Base-by-base conservation (phyloP, 1,284 basidiomycete species). In the Phylloporus sp. region DNA sequence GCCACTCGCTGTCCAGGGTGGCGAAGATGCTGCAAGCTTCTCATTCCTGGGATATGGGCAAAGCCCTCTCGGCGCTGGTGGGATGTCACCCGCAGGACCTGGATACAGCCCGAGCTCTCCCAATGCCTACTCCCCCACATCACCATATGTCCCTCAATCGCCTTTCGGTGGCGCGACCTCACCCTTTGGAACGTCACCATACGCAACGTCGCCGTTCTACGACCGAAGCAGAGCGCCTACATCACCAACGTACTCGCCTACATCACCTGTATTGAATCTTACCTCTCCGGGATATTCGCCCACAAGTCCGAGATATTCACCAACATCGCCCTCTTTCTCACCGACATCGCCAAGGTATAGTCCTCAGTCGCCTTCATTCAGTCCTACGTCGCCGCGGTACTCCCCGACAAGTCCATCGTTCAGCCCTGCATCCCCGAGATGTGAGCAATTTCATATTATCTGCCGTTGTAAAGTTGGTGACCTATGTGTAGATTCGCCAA, bases 231-330 rank as follows among this genome's bases (percentile, higher is more conserved):
- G 86, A 62, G 82, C 88, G 15, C 86, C 91, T 3, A 94, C 93
- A 2, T 94, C 93, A 0, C 94, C 94, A 2, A 94, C 93, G 0
- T 96, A 95, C 79, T 94, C 93, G 11, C 95, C 95, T 0, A 95
- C 94, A 12, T 93, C 91, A 10, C 93, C 93, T 17, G 88, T 88
- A 12, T 88, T 94, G 69, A 92, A 92, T 71, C 85, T 92, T 43
- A 94, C 94, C 3, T 93, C 92, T 17, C 94, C 93, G 6, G 89
- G 89, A 23, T 96, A 95, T 77, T 96, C 95, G 4, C 95, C 95
- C 1, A 94, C 95, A 3, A 95, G 94, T 72, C 95, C 95, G 37
- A 86, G 90, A 32, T 96, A 95, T 80, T 94, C 93, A 3, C 94
- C 94, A 0, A 93, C 94, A 0, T 94, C 92, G 2, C 94, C 94